Evolutionary conservation across 768 basidiomycete genomes (phyloP), one percentile per base, ranked within the genome.

Genomic region (Psilocybe cubensis): DNA sequence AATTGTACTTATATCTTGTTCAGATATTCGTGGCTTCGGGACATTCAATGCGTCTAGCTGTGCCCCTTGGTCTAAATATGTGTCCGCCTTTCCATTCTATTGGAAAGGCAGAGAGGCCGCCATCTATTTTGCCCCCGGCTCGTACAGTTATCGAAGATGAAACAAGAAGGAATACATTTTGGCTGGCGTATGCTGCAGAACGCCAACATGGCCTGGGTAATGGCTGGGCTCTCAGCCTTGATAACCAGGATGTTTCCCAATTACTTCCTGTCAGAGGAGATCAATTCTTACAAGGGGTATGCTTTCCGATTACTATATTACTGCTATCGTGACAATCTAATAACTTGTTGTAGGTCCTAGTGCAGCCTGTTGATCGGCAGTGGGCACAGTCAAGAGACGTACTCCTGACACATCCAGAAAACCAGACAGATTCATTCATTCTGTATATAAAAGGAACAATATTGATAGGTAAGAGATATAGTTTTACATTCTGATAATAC

Each of bases 231-330:
- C 75, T 84, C 57, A 80, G 79, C 56, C 72, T 92, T 9, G 91
- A 92, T 60, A 90, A 92, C 66, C 79, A 84, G 58, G 89, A 91
- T 63, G 78, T 92, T 18, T 84, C 85, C 20, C 89, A 91, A 57
- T 69, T 89, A 18, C 76, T 92, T 23, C 89, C 90, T 1, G 75
- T 88, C 14, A 79, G 83, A 40, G 79, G 78, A 7, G 82, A 84
- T 33, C 77, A 83, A 28, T 88, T 86, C 63, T 78, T 87, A 55
- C 73, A 78, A 62, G 88, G 88, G 53, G 88, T 88, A 66, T 62
- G 83, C 67, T 38, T 8, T 14, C 8, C 50, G 33, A 43, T 55
- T 23, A 29, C 38, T 7, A 12, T 20, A 11, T 50, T 41, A 46
- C 12, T 20, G 27, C 9, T n/a, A 2, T 27, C 21, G 41, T 47